Percentiles rank a stretch among this genome's conserved stretches.
Conservation (phyloP, 1,284 basidiomycete genomes). For the Cutaneotrichosporon sp. region DNA sequence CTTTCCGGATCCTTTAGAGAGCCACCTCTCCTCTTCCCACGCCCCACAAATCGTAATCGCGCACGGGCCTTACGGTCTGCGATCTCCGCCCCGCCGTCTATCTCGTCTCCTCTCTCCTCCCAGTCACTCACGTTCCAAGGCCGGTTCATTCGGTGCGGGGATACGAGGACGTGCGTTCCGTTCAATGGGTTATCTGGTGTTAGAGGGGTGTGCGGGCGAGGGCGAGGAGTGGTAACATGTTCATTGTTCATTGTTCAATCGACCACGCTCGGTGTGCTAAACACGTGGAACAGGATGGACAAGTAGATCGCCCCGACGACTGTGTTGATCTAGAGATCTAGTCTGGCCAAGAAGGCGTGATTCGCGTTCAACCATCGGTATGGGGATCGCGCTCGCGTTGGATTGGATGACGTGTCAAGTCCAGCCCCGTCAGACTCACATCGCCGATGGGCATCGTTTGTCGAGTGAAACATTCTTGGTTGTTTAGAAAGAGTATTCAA, state of each 20-base stretch:
- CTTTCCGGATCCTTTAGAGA: too few relatives aligned
- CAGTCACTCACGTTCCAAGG: conserved; percentile 44
- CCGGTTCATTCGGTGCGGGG: conserved; percentile 65
- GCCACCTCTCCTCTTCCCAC: too few relatives aligned
- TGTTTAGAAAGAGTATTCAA: not conserved
- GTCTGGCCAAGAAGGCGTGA: too few relatives aligned
- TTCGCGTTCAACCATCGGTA: too few relatives aligned
- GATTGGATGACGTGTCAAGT: not conserved
- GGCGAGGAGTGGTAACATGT: not conserved
- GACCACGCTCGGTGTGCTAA: too few relatives aligned
- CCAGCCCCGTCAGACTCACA: too few relatives aligned
- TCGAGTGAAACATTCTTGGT: conserved; percentile 39
- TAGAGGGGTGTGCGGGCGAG: not conserved
- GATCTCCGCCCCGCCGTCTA: not conserved
- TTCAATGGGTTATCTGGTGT: conserved; percentile 52
- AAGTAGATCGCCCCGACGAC: too few relatives aligned
- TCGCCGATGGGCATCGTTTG: conserved; percentile 49
- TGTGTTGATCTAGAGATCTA: too few relatives aligned
- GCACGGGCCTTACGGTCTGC: not conserved
- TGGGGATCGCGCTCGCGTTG: too few relatives aligned
- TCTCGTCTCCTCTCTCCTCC: not conserved
- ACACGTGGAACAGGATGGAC: too few relatives aligned
- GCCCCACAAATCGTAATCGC: not conserved
- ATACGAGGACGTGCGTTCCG: conserved; percentile 68
- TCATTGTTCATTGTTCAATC: not conserved